These are phyloP conservation scores for Myrica gale DNA, from an alignment of 306 rosid species.

Conservation along the genomic window DNA sequence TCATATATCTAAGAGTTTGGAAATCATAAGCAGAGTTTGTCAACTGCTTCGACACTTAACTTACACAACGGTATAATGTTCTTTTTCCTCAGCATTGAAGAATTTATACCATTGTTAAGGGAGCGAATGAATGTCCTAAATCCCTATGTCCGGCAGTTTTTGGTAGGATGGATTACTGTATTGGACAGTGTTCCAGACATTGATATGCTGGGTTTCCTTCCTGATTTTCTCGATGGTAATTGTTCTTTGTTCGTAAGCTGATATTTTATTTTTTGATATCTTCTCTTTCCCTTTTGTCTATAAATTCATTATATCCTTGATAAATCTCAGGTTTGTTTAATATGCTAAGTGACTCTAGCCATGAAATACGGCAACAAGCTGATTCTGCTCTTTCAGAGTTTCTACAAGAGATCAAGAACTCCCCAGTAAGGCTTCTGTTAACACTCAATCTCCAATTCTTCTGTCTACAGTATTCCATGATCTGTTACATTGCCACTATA, in stretches of 20 bases:
- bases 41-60: conserved; percentile 22
- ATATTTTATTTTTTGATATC: conserved; percentile 8
- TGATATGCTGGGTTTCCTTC: conserved; percentile 98
- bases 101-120: conserved; percentile 95
- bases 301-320: conserved; percentile 24
- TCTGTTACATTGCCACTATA: conserved; percentile 6
- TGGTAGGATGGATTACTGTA: conserved; percentile 99
- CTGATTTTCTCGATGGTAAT: conserved; percentile 88
- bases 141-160: conserved; percentile 97
- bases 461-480: conserved; percentile 7
- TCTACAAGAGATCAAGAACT: conserved; percentile 97
- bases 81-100: conserved; percentile 75
- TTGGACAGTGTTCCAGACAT: conserved; percentile 97
- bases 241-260: conserved; percentile 15
- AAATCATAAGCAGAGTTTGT: conserved; percentile 20
- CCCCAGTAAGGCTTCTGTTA: conserved; percentile 79
- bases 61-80: conserved; percentile 22
- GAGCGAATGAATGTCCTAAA: conserved; percentile 98
- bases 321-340: conserved; percentile 83
- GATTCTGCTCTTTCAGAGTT: conserved; percentile 99
- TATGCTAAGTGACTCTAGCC: conserved; percentile 96
- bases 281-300: conserved; percentile 12
- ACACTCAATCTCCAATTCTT: conserved; percentile 12
- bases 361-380: conserved; percentile 97
- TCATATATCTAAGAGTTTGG: conserved; percentile 23